Evolutionary conservation across 1,284 basidiomycete genomes (phyloP), one percentile per base, ranked within the genome.

Genomic region (Papiliotrema nemorosa): DNA sequence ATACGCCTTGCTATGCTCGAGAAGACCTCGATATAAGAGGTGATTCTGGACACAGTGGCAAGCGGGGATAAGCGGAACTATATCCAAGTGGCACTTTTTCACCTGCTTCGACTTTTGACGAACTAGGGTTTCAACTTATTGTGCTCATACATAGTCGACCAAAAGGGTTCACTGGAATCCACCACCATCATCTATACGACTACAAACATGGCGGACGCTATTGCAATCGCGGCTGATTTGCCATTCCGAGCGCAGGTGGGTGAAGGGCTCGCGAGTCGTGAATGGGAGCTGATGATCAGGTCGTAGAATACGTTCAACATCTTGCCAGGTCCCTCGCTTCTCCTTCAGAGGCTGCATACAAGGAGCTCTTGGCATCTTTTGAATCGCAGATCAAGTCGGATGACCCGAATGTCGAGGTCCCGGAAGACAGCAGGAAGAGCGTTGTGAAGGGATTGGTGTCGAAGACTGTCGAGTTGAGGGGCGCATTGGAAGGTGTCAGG

Each of bases 211-310:
- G 72, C 84, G 64, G 89, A 91, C 78, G 86, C 86, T 44, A 80
- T 92, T 51, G 84, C 88, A 51, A 84, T 92, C 62, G 90, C 89
- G 66, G 83, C 87, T 22, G 90, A 92, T 74, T 87, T 90, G 52
- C 88, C 90, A 1, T 91, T 89, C 66, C 82, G 85, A 69, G 87
- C 90, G 73, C 87, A 90, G 82, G 88, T 88, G 66, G 57, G 64
- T 47, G 21, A 26, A 26, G 35, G 18, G 5, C 5, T 7, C 35
- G 29, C 37, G 20, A 26, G 21, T 10, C 10, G 24, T 20, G 22
- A 21, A 26, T 18, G 24, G 22, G 20, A 21, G 40, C 41, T 47
- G 38, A 53, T 25, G 46, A 31, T 37, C 72, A 91, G 86, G 82
- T 89, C 63, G 80, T 82, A 67, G 89, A 92, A 69, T 78, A 91